Base-by-base conservation (phyloP, 768 basidiomycete species). In the Saitozyma sp. region DNA sequence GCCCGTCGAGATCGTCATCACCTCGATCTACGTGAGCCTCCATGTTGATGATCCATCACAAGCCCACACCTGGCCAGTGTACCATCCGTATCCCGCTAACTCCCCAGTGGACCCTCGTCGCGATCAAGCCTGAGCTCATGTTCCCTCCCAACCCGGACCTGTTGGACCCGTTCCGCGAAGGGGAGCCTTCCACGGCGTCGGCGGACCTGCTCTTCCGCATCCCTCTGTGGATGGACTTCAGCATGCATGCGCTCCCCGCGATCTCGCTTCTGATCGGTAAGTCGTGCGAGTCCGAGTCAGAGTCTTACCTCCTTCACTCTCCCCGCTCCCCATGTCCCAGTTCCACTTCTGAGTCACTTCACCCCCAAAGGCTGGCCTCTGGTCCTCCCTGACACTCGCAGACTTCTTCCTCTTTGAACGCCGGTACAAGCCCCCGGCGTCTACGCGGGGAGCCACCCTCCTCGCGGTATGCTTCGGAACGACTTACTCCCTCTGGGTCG, bases 321-420 rank as follows among this genome's bases (percentile, higher is more conserved):
- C 43, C n/a, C n/a, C n/a, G n/a, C n/a, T n/a, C n/a, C n/a, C n/a
- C n/a, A n/a, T n/a, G n/a, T n/a, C n/a, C n/a, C n/a, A n/a, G n/a
- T n/a, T n/a, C n/a, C n/a, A n/a, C n/a, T n/a, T n/a, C n/a, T n/a
- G n/a, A n/a, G n/a, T n/a, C n/a, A n/a, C n/a, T n/a, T n/a, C n/a
- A n/a, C n/a, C n/a, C n/a, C n/a, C n/a, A n/a, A n/a, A n/a, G n/a
- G n/a, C n/a, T n/a, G n/a, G n/a, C n/a, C n/a, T n/a, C n/a, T n/a
- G n/a, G 29, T 29, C 29, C 29, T 5, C 29, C 29, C 40, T 61
- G 43, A 37, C 29, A 9, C 46, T 38, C 29, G 37, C 64, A 74
- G 79, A 92, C 73, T 92, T 92, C 75, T 82, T 88, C 67, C 65
- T 85, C 9, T 84, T 88, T 57, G 88, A 91, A 70, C 68, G 69